Conservation (phyloP, 192 early-diverging fungal genomes). For the Mortierella alpina region DNA sequence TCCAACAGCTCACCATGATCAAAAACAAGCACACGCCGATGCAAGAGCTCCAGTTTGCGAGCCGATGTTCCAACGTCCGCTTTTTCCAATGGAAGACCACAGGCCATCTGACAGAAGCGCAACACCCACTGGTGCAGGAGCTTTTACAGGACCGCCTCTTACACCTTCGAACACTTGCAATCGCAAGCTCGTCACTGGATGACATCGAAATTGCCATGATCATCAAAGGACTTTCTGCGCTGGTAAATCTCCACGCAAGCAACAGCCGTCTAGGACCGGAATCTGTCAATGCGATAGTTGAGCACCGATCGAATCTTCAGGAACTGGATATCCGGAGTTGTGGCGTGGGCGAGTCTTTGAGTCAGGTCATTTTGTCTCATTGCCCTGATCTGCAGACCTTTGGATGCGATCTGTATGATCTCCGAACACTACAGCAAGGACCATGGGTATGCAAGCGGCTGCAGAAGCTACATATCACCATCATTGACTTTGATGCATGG, state of each 20-base stretch:
- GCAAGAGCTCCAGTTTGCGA: slow-evolving; percentile 8
- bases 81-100: slow-evolving; percentile 8
- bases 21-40: slow-evolving; percentile 17
- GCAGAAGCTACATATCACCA: slow-evolving; percentile 9
- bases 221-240: slow-evolving; percentile 3
- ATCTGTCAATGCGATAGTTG: slow-evolving; percentile 3
- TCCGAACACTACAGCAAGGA: not conserved
- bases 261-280: not conserved
- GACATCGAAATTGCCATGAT: slow-evolving; percentile 19
- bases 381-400: slow-evolving; percentile 8
- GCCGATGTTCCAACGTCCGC: slow-evolving; percentile 5
- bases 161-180: slow-evolving; percentile 1
- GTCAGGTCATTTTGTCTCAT: not conserved
- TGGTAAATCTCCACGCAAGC: slow-evolving; percentile 16
- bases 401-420: slow-evolving; percentile 9
- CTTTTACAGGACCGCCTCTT: not conserved
- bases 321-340: slow-evolving; percentile 13
- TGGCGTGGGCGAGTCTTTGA: not conserved
- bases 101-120: not conserved
- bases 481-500: not conserved
- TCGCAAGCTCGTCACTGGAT: not conserved
- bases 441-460: slow-evolving; percentile 11
- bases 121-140: not conserved
- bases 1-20: slow-evolving; percentile 7
- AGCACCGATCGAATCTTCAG: not conserved